phyloP scores from a whole-genome alignment of 1,284 basidiomycete genomes.

The Coniferiporia sulphurascens region DNA sequence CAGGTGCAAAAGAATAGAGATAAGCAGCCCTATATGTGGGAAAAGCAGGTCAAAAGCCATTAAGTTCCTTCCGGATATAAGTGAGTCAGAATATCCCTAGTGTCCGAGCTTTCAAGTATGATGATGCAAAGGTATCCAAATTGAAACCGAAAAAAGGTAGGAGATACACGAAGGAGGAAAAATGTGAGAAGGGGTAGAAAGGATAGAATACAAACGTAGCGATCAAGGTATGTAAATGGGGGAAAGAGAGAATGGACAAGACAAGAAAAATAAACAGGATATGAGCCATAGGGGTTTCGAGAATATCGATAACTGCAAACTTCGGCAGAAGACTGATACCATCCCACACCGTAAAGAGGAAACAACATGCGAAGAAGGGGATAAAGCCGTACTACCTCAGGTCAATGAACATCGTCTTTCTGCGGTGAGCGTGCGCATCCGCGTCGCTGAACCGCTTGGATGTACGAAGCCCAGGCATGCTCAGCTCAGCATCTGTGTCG shows the following conservation, averaged over 20 bases:
- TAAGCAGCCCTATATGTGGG: neutral
- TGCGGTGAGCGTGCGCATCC: slow-evolving; percentile 13
- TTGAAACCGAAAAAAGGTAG: neutral
- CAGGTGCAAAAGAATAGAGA: neutral
- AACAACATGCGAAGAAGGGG: neutral
- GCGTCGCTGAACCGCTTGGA: slow-evolving; percentile 7
- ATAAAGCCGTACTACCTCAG: slow-evolving; percentile 1
- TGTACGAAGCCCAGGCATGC: neutral
- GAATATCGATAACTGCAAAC: neutral
- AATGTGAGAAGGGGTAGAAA: neutral
- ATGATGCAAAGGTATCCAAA: neutral
- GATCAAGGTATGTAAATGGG: neutral
- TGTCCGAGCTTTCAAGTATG: neutral
- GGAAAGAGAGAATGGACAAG: neutral
- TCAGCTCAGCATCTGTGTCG: slow-evolving; percentile 1
- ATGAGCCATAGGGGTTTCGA: neutral
- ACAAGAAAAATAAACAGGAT: neutral
- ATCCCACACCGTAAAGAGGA: neutral
- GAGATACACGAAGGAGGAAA: neutral
- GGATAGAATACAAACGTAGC: neutral
- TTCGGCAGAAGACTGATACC: neutral
- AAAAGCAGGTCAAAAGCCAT: neutral
- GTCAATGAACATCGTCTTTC: slow-evolving; percentile 19
- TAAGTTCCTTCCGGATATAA: neutral
- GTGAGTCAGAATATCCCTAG: neutral